Evolutionary conservation across 345 rosid genomes (phyloP), one percentile per base, ranked within the genome.

Genomic region (Euphorbia tirucalli): DNA sequence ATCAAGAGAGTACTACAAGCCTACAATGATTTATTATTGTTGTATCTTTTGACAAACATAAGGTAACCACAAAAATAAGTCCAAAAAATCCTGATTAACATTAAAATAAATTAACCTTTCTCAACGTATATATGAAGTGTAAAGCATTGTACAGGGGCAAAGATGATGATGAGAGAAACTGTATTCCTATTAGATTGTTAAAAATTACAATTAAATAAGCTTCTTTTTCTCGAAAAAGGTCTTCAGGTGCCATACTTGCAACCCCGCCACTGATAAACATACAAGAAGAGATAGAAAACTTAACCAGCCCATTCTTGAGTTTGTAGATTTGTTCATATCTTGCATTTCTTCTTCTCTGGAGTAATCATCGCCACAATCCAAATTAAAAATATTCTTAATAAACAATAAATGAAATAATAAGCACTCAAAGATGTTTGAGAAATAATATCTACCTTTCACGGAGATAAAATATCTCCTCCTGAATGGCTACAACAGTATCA

Each of bases 311-410:
- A 95, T 95, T 73, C 75, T 92, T 9, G 85, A 54, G 79, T 88
- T 90, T 0, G 99, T 95, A 7, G 85, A 74, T 58, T 70, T 75
- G 81, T 89, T 95, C 73, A 95, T 77, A 5, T 85, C 93, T 81
- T 90, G 94, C 99, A 92, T 95, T 83, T 92, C 90, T 61, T 87
- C 93, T 85, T 92, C 99, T 75, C 97, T 92, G 91, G 41, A 71
- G 44, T 4, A 44, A 65, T 3, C 66, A 66, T 4, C 19, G 22
- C 14, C 4, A 56, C 14, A 22, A 50, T 15, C 21, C 68, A 13
- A 39, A 49, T n/a, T 59, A 61, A 66, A 7, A 65, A 11, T 50
- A 60, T n/a, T 56, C 14, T 11, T 27, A 9, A 19, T 13, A 30
- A 41, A 56, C 4, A 55, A 24, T 25, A 71, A 65, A 35, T 30